phyloP scores from a whole-genome alignment of 108 stramenopile genomes.

The Phaeodactylum tricornutum region DNA sequence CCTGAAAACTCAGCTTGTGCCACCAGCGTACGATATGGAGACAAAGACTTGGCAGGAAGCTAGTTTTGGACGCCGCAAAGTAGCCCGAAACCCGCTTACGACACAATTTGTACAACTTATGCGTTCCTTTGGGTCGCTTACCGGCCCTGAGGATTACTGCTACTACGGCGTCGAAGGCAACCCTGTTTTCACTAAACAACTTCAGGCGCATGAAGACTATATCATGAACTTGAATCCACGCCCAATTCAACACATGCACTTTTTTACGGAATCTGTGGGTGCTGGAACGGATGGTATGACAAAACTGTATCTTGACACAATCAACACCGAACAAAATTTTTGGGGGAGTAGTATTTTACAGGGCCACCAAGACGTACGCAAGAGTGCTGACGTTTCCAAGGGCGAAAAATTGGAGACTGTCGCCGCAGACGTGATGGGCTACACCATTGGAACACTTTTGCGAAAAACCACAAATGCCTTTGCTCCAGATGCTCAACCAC shows the following conservation, averaged over 20 bases:
- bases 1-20: not conserved
- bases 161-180: slow-evolving; percentile 42
- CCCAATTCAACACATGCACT: slow-evolving; percentile 28
- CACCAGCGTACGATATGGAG: slow-evolving; percentile 7
- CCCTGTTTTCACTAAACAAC: slow-evolving; percentile 26
- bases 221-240: slow-evolving; percentile 17
- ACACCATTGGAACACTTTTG: slow-evolving; percentile 18
- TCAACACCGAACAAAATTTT: slow-evolving; percentile 16
- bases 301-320: slow-evolving; percentile 26
- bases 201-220: slow-evolving; percentile 24
- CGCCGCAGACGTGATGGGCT: slow-evolving; percentile 23
- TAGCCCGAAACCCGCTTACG: slow-evolving; percentile 2
- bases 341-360: slow-evolving; percentile 33
- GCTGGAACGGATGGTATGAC: slow-evolving; percentile 27
- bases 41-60: not conserved
- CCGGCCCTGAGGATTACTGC: slow-evolving; percentile 17
- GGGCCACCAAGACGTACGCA: slow-evolving; percentile 28
- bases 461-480: slow-evolving; percentile 6
- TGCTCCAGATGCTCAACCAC: slow-evolving; percentile 7
- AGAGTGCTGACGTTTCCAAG: slow-evolving; percentile 12
- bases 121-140: not conserved
- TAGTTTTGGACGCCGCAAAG: too few relatives aligned
- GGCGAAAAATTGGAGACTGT: slow-evolving; percentile 5
- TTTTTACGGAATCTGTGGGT: slow-evolving; percentile 33
- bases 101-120: slow-evolving; percentile 5